A percentile compares a stretch with the other conserved stretches of the same genome.
These are phyloP conservation scores for Pichia cephalocereana DNA, from an alignment of 805 yeast species.

Conservation along the genomic window DNA sequence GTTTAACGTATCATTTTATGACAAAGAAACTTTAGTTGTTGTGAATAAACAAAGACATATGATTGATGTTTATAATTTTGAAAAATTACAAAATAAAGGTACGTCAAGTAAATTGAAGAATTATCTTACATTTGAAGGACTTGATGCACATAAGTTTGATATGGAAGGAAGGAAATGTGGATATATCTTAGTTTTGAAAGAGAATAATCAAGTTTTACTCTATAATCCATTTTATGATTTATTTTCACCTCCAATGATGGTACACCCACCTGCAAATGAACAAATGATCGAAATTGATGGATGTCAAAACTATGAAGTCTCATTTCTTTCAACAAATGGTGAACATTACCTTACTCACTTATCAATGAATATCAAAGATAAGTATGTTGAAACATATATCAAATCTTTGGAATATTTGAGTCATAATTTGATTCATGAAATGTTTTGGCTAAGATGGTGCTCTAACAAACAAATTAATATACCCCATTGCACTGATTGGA, in stretches of 20 bases:
- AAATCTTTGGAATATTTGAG: slow-evolving; percentile 42
- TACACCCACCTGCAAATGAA: slow-evolving; percentile 12
- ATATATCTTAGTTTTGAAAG: slow-evolving; percentile 34
- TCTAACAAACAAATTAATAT: slow-evolving; percentile 36
- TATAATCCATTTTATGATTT: slow-evolving; percentile 52
- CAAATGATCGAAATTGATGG: slow-evolving; percentile 16
- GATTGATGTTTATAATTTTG: slow-evolving; percentile 43
- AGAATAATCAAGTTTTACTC: slow-evolving; percentile 29
- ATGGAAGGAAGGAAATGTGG: slow-evolving; percentile 30
- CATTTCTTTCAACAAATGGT: slow-evolving; percentile 14
- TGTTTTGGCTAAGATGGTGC: slow-evolving; percentile 57
- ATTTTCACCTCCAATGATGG: slow-evolving; percentile 28
- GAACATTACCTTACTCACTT: slow-evolving; percentile 27
- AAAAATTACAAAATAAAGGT: slow-evolving; percentile 24
- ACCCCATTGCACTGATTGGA: slow-evolving; percentile 45
- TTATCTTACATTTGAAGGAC: slow-evolving; percentile 16
- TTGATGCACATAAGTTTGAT: slow-evolving; percentile 34
- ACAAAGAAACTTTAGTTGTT: slow-evolving; percentile 54
- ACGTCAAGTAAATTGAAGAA: slow-evolving; percentile 17
- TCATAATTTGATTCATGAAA: slow-evolving; percentile 49
- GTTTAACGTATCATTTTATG: slow-evolving; percentile 34
- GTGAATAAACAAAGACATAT: slow-evolving; percentile 34
- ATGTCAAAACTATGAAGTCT: slow-evolving; percentile 17
- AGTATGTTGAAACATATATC: slow-evolving; percentile 37
- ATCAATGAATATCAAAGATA: slow-evolving; percentile 35